Conservation (phyloP, 441 rosid species). For the Melastoma candidum region DNA sequence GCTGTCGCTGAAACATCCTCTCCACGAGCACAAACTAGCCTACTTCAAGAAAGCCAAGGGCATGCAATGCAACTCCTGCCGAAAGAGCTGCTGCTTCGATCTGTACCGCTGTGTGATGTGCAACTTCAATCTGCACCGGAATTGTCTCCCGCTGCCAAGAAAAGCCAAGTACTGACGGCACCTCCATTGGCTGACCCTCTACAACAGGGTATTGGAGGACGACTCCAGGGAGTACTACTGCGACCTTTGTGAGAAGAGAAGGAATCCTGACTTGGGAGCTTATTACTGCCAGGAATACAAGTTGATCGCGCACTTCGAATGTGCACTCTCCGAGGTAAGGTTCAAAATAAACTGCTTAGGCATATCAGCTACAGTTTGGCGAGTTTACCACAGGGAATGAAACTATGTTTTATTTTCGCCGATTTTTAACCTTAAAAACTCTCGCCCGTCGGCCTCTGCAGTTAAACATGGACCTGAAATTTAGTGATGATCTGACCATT, state of each 20-base stretch:
- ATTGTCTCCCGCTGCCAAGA: neutral
- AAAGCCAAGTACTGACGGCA: neutral
- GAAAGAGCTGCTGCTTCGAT: neutral
- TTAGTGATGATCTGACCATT: no score
- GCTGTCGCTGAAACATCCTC: neutral
- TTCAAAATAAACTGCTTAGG: no score
- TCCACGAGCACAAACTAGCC: neutral
- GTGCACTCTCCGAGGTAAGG: neutral
- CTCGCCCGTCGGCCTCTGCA: no score
- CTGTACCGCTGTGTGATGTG: neutral
- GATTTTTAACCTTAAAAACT: no score
- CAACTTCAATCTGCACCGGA: neutral
- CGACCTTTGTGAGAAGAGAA: neutral
- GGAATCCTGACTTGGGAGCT: neutral
- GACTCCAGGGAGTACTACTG: neutral
- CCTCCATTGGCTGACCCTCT: neutral
- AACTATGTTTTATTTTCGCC: no score
- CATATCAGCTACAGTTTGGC: no score
- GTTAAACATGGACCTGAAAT: no score
- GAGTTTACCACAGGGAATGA: no score
- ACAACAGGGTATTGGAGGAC: neutral
- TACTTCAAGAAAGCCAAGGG: neutral
- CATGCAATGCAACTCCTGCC: neutral
- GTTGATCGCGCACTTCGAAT: conserved; percentile 1
- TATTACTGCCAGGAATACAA: neutral